Percentiles rank a stretch among this genome's conserved stretches.
Evolutionary conservation across 2,329 filamentous ascomycete genomes (phyloP).

Genomic region (Aspergillus neoniger): DNA sequence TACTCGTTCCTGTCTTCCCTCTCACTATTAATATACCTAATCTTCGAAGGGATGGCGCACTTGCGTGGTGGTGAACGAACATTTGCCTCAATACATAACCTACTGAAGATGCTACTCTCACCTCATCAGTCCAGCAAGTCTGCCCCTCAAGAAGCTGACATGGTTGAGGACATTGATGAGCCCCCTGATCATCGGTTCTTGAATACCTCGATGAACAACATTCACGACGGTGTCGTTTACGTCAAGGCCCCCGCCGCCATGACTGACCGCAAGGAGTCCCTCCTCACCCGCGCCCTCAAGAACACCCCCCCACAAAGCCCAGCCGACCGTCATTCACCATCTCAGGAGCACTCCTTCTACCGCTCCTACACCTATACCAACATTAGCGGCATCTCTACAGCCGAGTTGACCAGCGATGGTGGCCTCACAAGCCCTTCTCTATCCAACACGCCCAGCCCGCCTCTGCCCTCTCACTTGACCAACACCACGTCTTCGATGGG

Average conservation of each 20-base stretch:
- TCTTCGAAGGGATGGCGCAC: conserved; percentile 33
- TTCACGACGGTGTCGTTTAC: conserved; percentile 40
- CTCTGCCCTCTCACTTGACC: conserved; percentile 55
- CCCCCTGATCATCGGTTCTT: conserved; percentile 66
- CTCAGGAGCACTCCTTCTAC: conserved; percentile 61
- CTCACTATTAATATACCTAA: conserved; percentile 14
- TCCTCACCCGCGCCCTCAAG: conserved; percentile 82
- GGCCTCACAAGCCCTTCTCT: conserved; percentile 87
- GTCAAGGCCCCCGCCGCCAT: conserved; percentile 51
- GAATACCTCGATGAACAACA: conserved; percentile 34
- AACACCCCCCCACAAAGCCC: conserved; percentile 59
- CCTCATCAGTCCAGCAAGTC: conserved; percentile 43
- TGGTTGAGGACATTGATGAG: conserved; percentile 78
- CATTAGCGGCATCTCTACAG: conserved; percentile 77
- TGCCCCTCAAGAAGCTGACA: conserved; percentile 60
- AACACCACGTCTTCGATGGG: conserved; percentile 24
- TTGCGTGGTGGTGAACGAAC: conserved; percentile 34
- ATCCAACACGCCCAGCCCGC: conserved; percentile 84
- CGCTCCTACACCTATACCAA: conserved; percentile 64
- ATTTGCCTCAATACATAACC: conserved; percentile 42
- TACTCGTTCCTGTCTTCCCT: conserved; percentile 1
- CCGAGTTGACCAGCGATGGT: conserved; percentile 92
- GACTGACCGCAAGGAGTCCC: conserved; percentile 68
- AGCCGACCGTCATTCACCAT: conserved; percentile 33
- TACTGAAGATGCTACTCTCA: conserved; percentile 49